A percentile compares a stretch with the other conserved stretches of the same genome.
Evolutionary conservation across 768 basidiomycete genomes (phyloP).

Genomic region (Trametes gibbosa): DNA sequence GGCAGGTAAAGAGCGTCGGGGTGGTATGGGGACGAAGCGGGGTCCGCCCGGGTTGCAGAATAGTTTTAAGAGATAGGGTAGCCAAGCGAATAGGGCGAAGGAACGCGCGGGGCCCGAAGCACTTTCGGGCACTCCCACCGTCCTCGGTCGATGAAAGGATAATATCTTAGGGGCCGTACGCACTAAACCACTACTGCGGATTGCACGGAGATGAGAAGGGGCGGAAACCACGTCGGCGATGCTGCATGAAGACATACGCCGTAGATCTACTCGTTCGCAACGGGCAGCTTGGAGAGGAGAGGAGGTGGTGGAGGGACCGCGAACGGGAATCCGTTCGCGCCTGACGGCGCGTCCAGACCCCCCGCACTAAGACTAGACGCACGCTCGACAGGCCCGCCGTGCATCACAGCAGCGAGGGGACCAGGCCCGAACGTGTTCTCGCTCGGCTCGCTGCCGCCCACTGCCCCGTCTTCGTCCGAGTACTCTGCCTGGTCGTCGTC

Average conservation of each 20-base stretch:
- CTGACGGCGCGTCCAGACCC: not conserved
- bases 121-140: not conserved
- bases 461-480: not conserved
- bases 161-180: not conserved
- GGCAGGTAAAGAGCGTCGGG: not conserved
- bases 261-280: conserved; percentile 3
- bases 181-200: not conserved
- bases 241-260: too few species aligned
- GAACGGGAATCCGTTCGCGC: conserved; percentile 3
- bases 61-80: not conserved
- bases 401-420: conserved; percentile 14
- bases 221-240: too few species aligned
- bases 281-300: conserved; percentile 22
- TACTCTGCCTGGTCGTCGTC: not conserved
- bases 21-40: not conserved
- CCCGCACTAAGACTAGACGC: not conserved
- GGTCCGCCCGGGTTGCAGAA: not conserved
- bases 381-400: conserved; percentile 1
- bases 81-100: not conserved
- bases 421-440: conserved; percentile 22
- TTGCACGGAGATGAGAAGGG: too few species aligned
- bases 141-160: not conserved
- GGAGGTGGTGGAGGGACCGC: conserved; percentile 21
- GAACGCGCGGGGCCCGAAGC: not conserved
- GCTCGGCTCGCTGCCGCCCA: conserved; percentile 10